Evolutionary conservation across 805 yeast species (phyloP), one percentile per base, ranked within the genome.

Genomic region (Yamadazyma phyllophila): DNA sequence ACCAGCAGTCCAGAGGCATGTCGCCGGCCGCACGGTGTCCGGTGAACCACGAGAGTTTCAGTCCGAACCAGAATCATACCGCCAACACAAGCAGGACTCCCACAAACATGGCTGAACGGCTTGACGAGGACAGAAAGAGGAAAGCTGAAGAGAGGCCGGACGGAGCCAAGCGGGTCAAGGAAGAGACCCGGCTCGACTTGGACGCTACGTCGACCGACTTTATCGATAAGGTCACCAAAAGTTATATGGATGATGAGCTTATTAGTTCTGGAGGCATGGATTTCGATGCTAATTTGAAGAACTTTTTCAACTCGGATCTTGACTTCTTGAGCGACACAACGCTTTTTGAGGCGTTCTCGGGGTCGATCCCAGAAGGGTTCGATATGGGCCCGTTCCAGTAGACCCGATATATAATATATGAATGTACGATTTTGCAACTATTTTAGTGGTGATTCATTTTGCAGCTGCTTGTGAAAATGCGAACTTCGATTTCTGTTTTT

Each of bases 271-370:
- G 41, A 15, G 41, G 37, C 6, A 10, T 29, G n/a, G 46, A 38
- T 24, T 36, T 40, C 34, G 48, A 46, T 36, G 34, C 48, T 12
- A 39, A 44, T 36, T 44, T 42, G 13, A 29, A 38, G 8, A 40
- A 41, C n/a, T 45, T 51, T 35, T 43, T 45, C 15, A 44, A 44
- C 17, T 40, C 46, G 34, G 49, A 52, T 32, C 34, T 49, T 13
- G 53, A 49, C 7, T 52, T 49, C 29, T 41, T 52, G 29, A 40
- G 39, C 15, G 47, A 48, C 33, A 14, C 47, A 13, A 13, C 48
- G 26, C n/a, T 45, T 10, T 39, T 44, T 15, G 44, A 44, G 14
- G 39, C 46, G 12, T 42, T 42, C 14, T 26, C 40, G 5, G 40
- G 26, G 10, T 15, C 36, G 11, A 32, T 13, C 10, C 36, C 36